Evolutionary conservation across 371 early-diverging fungal genomes (phyloP), one percentile per base, ranked within the genome.

Genomic region (Sporodiniella umbellata): DNA sequence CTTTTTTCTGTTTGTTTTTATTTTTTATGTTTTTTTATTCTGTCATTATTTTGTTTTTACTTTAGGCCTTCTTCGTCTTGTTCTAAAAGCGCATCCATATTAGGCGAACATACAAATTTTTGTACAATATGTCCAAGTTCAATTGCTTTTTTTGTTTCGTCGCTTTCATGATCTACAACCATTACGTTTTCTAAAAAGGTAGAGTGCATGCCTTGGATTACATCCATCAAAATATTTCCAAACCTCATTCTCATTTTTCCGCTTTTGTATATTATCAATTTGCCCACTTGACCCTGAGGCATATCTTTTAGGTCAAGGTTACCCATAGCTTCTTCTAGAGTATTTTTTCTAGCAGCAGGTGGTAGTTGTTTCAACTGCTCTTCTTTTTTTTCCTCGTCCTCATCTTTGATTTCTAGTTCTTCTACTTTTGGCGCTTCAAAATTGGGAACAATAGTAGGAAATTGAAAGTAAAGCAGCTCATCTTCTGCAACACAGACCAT

Each of bases 201-300:
- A 19, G 80, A 77, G 28, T 78, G 80, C 42, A 83, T 78, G 26
- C 82, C 85, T 26, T 64, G 62, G 17, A 50, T 58, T 10, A 82
- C 81, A 48, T 89, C 90, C 58, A 87, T 62, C 25, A 84, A 46
- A 14, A 88, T 66, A 19, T 78, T 75, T 45, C 88, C 90, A 22
- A 89, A 58, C 54, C 72, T 66, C 64, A 89, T 62, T 70, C 83
- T 81, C 56, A 86, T 82, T 48, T 83, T 84, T 15, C 90, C 90
- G 24, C 86, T 86, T 63, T 81, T 81, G 52, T 83, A 83, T 10
- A 89, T 69, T 5, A 85, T 62, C 58, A 89, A 49, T 40, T 79
- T 79, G 15, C 90, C 90, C 31, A 86, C 71, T 40, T 78, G 75
- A 18, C 90, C 90, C 45, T 84, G 80, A 6, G 74, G 71, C 55